Evolutionary conservation across 2,329 filamentous ascomycete species (phyloP), one percentile per base, ranked within the genome.

Genomic region (Ophiosphaerella narmari): DNA sequence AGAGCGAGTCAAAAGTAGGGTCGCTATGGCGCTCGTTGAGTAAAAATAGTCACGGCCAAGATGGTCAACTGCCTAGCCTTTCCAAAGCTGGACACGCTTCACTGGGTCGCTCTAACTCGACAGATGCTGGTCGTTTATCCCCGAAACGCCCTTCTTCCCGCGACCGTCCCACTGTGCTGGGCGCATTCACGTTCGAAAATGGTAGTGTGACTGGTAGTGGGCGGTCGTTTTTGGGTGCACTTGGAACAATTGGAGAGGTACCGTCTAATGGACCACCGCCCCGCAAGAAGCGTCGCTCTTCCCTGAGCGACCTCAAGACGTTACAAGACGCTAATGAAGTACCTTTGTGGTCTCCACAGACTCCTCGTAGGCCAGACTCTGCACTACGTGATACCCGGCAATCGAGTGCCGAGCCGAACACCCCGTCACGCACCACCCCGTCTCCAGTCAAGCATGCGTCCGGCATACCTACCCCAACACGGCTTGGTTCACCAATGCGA

Each of bases 11-110:
- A 37, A 83, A 84, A 58, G 85, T 90, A 33, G 80, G 86, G 36
- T 93, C 90, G 0, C 85, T 96, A 18, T 91, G 91, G 85, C 85
- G 91, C 47, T 92, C 85, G n/a, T 77, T 96, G 58, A 96, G 91
- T 78, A 96, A 96, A 77, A 90, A 76, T 74, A 82, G 78, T 36
- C 63, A 73, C 49, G 67, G 64, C 24, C 39, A 54, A 43, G 70
- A 72, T 14, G 62, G 57, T 38, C 90, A 86, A 51, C 72, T 72
- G 26, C 77, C 82, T 13, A 90, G 83, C 69, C 72, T 90, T 34
- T 87, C 88, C 2, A 90, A 86, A 69, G 84, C 78, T 31, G 82
- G 84, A 8, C 59, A 56, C 43, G 50, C 55, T 39, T 64, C 63
- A 1, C 73, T 91, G 32, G 79, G 82, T 48, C 84, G 90, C 35